phyloP scores from a whole-genome alignment of 495 filamentous ascomycete genomes.

The Hamigera avellanea region DNA sequence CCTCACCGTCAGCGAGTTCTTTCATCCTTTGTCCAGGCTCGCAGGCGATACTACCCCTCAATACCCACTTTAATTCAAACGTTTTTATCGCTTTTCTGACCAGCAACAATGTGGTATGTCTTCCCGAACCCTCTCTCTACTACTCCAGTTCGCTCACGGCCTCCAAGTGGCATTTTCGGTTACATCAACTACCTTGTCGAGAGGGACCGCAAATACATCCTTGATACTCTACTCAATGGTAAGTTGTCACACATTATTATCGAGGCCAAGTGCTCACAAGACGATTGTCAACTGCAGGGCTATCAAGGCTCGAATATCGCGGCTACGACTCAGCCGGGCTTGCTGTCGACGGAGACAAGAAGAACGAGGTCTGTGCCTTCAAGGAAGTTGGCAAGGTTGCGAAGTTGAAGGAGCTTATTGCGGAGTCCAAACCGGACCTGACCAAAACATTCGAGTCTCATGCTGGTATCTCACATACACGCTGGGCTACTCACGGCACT shows the following conservation, averaged over 20 bases:
- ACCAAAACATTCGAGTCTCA: conserved; percentile 93
- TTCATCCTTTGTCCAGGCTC: too few relatives aligned
- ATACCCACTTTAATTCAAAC: neutral
- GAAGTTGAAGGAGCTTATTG: conserved; percentile 88
- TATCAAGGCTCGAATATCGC: conserved; percentile 83
- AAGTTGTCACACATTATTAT: conserved; percentile 13
- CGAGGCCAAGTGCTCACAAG: neutral
- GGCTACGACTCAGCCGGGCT: conserved; percentile 96
- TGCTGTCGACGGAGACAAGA: conserved; percentile 95
- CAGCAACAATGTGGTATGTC: too few relatives aligned
- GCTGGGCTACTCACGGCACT: conserved; percentile 95
- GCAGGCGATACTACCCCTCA: too few relatives aligned
- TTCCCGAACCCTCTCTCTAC: too few relatives aligned
- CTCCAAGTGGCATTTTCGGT: conserved; percentile 89
- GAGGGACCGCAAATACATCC: conserved; percentile 89
- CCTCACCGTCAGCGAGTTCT: too few relatives aligned
- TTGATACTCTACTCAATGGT: conserved; percentile 95
- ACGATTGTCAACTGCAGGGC: conserved; percentile 35
- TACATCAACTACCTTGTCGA: conserved; percentile 89
- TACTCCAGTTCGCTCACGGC: neutral
- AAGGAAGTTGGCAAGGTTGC: conserved; percentile 99
- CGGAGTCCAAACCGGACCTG: conserved; percentile 67
- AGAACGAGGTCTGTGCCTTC: conserved; percentile 92
- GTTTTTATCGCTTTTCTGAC: neutral
- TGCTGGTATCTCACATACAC: conserved; percentile 94